These are phyloP conservation scores for Nadsonia commutata DNA, from an alignment of 1,139 yeast species.

Conservation along the genomic window DNA sequence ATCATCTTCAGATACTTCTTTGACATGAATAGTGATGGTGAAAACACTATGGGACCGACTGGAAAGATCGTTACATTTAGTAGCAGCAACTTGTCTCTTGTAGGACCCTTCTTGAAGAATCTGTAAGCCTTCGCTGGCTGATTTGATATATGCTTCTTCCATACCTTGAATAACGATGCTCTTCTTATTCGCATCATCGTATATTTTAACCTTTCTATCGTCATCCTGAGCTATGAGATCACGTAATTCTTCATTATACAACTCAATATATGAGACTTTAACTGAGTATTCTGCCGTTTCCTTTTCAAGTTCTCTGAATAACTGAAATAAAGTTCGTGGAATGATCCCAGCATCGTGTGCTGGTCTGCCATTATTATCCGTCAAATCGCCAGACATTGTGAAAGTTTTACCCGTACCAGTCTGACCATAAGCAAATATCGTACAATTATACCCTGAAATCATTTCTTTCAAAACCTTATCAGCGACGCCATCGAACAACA, in stretches of 20 bases:
- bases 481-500: conserved; percentile 43
- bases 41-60: conserved; percentile 66
- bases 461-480: conserved; percentile 27
- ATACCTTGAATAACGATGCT: conserved; percentile 33
- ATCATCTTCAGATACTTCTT: conserved; percentile 24
- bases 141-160: conserved; percentile 30
- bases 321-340: conserved; percentile 43
- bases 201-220: conserved; percentile 26
- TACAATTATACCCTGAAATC: conserved; percentile 39
- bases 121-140: conserved; percentile 28
- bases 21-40: conserved; percentile 40
- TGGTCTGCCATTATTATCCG: conserved; percentile 8
- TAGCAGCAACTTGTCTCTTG: conserved; percentile 49
- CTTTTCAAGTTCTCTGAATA: conserved; percentile 32
- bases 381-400: conserved; percentile 67
- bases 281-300: conserved; percentile 38
- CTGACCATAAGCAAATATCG: conserved; percentile 78
- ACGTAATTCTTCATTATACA: conserved; percentile 58
- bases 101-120: conserved; percentile 36
- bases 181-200: conserved; percentile 26
- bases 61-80: conserved; percentile 56
- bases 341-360: conserved; percentile 45
- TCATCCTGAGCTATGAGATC: conserved; percentile 35
- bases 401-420: conserved; percentile 82
- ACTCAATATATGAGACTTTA: conserved; percentile 54